Conservation (phyloP, 129 eudicot species). For the Kitagawia praeruptora region DNA sequence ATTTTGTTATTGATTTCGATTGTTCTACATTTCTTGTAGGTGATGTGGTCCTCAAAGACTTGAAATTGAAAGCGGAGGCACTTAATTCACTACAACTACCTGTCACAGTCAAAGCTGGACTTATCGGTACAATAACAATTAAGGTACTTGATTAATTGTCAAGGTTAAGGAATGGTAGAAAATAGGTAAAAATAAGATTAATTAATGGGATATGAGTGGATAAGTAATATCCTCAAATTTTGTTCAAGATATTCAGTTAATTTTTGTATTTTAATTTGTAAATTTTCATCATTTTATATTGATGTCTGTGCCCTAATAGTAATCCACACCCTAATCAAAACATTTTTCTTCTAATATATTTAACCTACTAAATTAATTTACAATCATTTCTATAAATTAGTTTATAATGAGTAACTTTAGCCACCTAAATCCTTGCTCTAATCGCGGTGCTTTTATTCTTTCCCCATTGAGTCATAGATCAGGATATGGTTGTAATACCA, state of each 20-base stretch:
- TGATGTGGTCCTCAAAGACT: constrained; percentile 93
- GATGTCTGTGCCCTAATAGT: background rate
- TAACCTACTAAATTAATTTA: background rate
- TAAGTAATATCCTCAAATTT: background rate
- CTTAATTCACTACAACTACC: constrained; percentile 85
- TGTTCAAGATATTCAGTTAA: background rate
- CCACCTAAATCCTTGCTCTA: background rate
- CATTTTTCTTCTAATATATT: background rate
- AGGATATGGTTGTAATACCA: background rate
- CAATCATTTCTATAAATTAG: background rate
- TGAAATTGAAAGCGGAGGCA: constrained; percentile 95
- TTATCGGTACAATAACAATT: constrained; percentile 87
- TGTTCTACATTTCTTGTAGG: constrained; percentile 32
- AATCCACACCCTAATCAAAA: background rate
- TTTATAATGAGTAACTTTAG: background rate
- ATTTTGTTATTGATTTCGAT: constrained; percentile 7
- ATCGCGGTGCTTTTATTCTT: background rate
- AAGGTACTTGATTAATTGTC: constrained; percentile 40
- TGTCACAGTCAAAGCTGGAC: constrained; percentile 88
- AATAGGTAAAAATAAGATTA: background rate
- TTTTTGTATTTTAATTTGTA: background rate
- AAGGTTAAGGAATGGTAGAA: background rate
- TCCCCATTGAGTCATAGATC: background rate
- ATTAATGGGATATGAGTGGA: background rate
- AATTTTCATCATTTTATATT: background rate